phyloP scores from a whole-genome alignment of 176 grass and related monocot species.

The Bolboschoenus planiculmis region DNA sequence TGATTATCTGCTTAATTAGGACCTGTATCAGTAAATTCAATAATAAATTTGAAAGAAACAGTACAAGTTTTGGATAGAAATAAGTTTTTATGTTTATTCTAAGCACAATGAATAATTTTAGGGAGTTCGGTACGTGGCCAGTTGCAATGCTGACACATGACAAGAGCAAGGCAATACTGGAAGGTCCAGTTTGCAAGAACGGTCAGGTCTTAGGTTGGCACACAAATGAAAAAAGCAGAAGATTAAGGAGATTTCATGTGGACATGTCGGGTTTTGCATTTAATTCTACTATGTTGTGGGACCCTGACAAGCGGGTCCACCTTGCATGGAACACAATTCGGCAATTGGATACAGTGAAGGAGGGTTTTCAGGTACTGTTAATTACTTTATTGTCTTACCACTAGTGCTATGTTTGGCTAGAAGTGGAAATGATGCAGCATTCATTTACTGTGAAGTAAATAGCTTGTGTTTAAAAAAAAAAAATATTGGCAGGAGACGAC shows the following conservation, averaged over 20 bases:
- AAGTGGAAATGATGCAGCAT: conserved; percentile 8
- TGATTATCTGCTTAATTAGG: neutral
- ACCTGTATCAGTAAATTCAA: neutral
- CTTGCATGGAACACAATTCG: conserved; percentile 72
- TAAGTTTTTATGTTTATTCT: neutral
- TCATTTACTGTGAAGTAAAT: conserved; percentile 25
- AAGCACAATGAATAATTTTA: conserved; percentile 21
- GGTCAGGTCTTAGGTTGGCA: conserved; percentile 86
- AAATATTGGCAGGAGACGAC: conserved; percentile 66
- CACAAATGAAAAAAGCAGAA: conserved; percentile 61
- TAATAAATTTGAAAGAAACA: neutral
- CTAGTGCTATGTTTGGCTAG: neutral
- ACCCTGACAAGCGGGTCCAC: conserved; percentile 57
- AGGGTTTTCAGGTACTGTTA: conserved; percentile 68
- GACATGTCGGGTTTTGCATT: conserved; percentile 93
- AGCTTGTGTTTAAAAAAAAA: conserved; percentile 28
- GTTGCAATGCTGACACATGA: conserved; percentile 64
- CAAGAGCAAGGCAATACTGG: conserved; percentile 43
- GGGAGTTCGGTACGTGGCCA: conserved; percentile 91
- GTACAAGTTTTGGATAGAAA: neutral
- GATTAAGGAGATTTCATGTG: conserved; percentile 85
- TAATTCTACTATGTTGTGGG: conserved; percentile 98
- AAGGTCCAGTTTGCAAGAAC: conserved; percentile 87
- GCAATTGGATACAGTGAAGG: conserved; percentile 58
- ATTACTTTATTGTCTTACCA: neutral